Base-by-base conservation (phyloP, 352 stramenopile species). In the Phytophthora sansomeana region DNA sequence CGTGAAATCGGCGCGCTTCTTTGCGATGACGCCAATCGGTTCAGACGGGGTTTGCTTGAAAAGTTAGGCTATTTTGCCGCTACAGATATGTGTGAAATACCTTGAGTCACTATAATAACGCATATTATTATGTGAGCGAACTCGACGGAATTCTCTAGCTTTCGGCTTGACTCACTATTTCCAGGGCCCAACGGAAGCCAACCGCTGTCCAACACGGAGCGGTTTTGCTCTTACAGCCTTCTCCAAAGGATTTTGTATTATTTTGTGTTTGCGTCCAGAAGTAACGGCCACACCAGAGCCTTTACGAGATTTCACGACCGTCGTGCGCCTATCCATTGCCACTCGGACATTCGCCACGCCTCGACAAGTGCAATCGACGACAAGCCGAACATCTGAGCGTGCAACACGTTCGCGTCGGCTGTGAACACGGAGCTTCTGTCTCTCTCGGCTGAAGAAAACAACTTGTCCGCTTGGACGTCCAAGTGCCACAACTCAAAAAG, bases 361-460 rank as follows among this genome's bases (percentile, higher is more conserved):
- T 16, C n/a, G 4, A 41, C 35, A 41, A 41, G 33, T 38, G 33
- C 44, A 69, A 69, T 38, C 39, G 59, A 67, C 58, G 56, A 65
- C 29, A 54, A 38, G 10, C 16, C 41, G 28, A 66, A 38, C 48
- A 58, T 36, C 58, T 43, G 44, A 50, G 9, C 26, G 10, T 16
- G 6, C 46, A 66, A 70, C 46, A 65, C 46, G 54, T 65, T 69
- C 46, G 44, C 55, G 46, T 49, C 46, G 21, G 21, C 53, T 32
- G 16, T 17, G 24, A 70, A 65, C 62, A 70, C 55, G 47, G 17
- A 55, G 39, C 61, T 66, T 70, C 53, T 36, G 46, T 46, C 47
- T 66, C 39, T 70, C 39, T 32, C 63, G 21, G 21, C 21, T 36
- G 36, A 7, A 58, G 16, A 28, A 32, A 61, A 13, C 29, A 14